Evolutionary conservation across 148 eudicot genomes (phyloP), one percentile per base, ranked within the genome.

Genomic region (Chenopodium berlandieri): DNA sequence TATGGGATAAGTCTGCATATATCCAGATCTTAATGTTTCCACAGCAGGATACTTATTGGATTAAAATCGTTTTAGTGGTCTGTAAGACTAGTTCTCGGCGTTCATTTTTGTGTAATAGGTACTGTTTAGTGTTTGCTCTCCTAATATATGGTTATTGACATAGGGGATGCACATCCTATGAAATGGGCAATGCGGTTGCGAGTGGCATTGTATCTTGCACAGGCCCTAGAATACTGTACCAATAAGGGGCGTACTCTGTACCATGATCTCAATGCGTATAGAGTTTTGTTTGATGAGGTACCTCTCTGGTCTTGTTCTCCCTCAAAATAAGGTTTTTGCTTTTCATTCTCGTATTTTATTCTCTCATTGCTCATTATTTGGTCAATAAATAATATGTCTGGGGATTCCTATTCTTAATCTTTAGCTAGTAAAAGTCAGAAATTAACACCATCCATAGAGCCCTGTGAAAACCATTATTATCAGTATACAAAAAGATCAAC

Each of bases 171-270:
- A 67, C 91, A 91, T 11, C 99, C 98, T 79, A 92, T 95, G 97
- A 93, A 87, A 88, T 95, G 97, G 98, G 88, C 97, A 19, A 95
- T 95, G 97, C 91, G 99, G 79, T 89, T 95, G 83, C 89, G 97
- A 88, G 99, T 95, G 82, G 97, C 99, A 25, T 85, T 94, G 47
- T 88, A 89, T 86, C 92, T 95, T 87, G 97, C 97, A 66, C 89
- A 93, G 86, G 99, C 99, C 78, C 87, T 95, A 46, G 99, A 95
- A 73, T 95, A 95, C 78, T 95, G 97, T 86, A 95, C 95, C 17
- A 92, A 76, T 84, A 91, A 90, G 77, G 96, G 97, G 46, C 97
- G 99, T 63, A 93, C 91, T 34, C 94, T 95, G 80, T 95, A 93
- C 84, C 98, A 95, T 87, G 98, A 95, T 89, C 94, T 95, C 30